Base-by-base conservation (phyloP, 345 rosid species). In the Bretschneidera sinensis region DNA sequence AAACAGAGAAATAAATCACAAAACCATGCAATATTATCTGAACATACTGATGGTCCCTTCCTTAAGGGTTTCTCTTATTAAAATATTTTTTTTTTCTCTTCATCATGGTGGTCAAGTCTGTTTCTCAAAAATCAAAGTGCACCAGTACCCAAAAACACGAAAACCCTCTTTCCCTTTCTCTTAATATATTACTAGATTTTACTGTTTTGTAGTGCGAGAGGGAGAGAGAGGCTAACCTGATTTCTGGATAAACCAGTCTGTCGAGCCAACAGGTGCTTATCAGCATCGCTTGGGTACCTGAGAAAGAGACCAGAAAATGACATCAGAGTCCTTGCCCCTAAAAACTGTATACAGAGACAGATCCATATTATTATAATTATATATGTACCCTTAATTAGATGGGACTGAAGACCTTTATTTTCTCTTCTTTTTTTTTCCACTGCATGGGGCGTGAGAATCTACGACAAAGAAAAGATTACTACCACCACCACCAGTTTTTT, bases 211-310 rank as follows among this genome's bases (percentile, higher is more conserved):
- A 31, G 52, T 8, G 23, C 25, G 0, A 48, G 24, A 6, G 54
- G 48, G 52, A 22, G 43, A 28, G 50, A 59, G 58, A 67, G 63
- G 73, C 76, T 60, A 74, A 89, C 99, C 96, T 94, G 99, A 74
- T 88, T 94, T 76, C 97, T 85, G 43, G 99, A 94, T 78, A 94
- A 76, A 67, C 96, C 99, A 78, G 99, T 90, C 91, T 94, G 99
- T 64, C 96, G 79, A 71, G 99, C 92, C 78, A 94, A 80, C 77
- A 94, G 89, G 70, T 90, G 99, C 78, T 94, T 94, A 90, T 94
- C 99, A 56, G 96, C 97, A 76, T 94, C 99, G 74, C 97, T 90
- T 80, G 99, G 99, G 66, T 94, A 94, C 97, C 99, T 94, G 99
- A 86, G 85, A 86, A 78, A 76, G 71, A 76, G 83, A 85, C 81